Evolutionary conservation across 208 protist genomes (phyloP), one percentile per base, ranked within the genome.

Genomic region (Trypanosoma scelopori): DNA sequence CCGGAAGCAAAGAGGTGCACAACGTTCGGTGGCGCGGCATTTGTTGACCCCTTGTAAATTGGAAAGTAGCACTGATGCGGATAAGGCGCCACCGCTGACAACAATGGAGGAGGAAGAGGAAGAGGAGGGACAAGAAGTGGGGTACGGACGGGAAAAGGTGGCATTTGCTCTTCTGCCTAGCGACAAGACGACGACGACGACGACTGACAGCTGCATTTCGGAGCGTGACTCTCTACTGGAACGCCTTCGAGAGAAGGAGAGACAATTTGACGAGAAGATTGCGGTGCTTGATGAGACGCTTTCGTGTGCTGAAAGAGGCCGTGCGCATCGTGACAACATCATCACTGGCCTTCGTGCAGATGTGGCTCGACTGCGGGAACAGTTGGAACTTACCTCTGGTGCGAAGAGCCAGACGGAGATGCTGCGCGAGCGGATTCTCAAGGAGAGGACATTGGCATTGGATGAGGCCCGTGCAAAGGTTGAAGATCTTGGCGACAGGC

Each of bases 251-350:
- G 74, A 74, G 45, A 88, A 87, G 55, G 85, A 92, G 51, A 76
- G 66, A 57, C 76, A 81, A 51, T 92, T 95, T 65, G 85, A 95
- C 48, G 67, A 76, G 2, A 83, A 87, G 58, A 84, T 94, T 23
- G 60, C 78, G n/a, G 78, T 82, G 20, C 87, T 95, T 55, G 81
- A 93, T 51, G 55, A 87, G 50, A 93, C 82, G 23, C 87, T 95
- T 22, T 65, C 77, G 42, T 78, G 71, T 51, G 89, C 87, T 15
- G 82, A 84, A 15, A 78, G 76, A 55, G 79, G 88, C 41, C 74
- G 87, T 23, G 71, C 80, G 15, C 60, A 83, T 48, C 84, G 86
- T 1, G 85, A 95, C 64, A 53, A 72, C 50, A 79, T 93, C 27
- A 95, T 95, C 69, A 71, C 79, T 32, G 68, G 47, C 13, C 79